A percentile compares a stretch with the other conserved stretches of the same genome.
phyloP scores from a whole-genome alignment of 306 rosid species.

The Vachellia collinsii region DNA sequence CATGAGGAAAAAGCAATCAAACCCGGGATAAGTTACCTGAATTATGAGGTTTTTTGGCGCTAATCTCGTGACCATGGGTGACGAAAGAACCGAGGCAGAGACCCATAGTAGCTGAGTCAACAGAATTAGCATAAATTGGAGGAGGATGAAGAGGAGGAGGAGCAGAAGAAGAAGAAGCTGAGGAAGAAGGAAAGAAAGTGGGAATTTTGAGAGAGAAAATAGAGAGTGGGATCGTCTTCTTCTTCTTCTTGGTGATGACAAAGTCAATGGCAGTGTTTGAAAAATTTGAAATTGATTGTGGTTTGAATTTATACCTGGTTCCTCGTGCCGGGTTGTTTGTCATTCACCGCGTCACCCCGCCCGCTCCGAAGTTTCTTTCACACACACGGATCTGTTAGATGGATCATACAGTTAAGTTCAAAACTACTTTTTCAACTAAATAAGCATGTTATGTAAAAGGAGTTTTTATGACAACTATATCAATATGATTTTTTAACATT shows the following conservation, averaged over 20 bases:
- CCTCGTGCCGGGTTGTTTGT: not conserved
- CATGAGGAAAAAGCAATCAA: not conserved
- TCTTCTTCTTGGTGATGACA: not conserved
- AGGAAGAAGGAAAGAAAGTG: not conserved
- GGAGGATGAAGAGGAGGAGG: not conserved
- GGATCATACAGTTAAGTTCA: too few species aligned
- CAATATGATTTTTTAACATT: too few species aligned
- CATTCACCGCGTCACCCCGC: not conserved
- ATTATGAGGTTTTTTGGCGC: conserved; percentile 33
- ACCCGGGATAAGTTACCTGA: conserved; percentile 47
- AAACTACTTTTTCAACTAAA: too few species aligned
- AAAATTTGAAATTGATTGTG: not conserved
- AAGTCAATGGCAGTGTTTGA: not conserved
- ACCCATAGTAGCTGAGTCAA: conserved; percentile 53
- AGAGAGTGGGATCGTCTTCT: not conserved
- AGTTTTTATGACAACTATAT: too few species aligned
- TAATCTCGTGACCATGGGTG: conserved; percentile 18
- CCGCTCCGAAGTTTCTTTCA: not conserved
- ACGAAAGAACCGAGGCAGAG: conserved; percentile 54
- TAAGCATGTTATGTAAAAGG: too few species aligned
- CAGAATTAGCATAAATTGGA: not conserved
- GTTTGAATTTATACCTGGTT: not conserved
- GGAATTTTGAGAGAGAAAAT: not conserved
- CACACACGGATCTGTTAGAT: too few species aligned
- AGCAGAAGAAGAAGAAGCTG: not conserved